Evolutionary conservation across 495 filamentous ascomycete species (phyloP), one percentile per base, ranked within the genome.

Genomic region (Penicillium bovifimosum): DNA sequence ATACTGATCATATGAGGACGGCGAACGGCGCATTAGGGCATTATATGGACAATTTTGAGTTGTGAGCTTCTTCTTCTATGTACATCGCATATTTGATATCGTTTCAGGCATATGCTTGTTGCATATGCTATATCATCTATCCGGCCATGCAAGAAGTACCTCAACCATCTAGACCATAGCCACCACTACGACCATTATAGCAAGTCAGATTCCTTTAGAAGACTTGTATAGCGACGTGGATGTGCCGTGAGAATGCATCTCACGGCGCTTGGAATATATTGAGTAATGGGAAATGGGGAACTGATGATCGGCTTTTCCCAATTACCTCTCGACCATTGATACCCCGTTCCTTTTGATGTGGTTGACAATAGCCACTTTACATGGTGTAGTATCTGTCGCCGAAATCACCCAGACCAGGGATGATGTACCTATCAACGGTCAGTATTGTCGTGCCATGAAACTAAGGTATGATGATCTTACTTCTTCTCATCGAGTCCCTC

Each of bases 361-460:
- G 17, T 17, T 7, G 31, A 18, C 16, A 33, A 29, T 17, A 34
- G 27, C 18, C 11, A 6, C 17, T 29, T 63, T 72, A 98, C 65
- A 96, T 81, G 31, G 93, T 96, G 65, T 97, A 98, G 66, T 91
- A 98, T 60, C 93, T 79, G 64, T 98, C 93, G 34, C 93, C 93
- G 68, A 98, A 98, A 67, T 98, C 93, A 41, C 93, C 93, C 13
- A 98, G 79, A 5, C 93, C 93, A 20, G 93, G 93, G 40, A 95
- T 83, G 62, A 98, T 98, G 65, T 97, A 98, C 59, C 93, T 98
- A 63, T 49, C 31, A 57, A 24, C 34, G 17, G 47, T 67, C 10
- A 70, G 52, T 51, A 53, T 47, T 26, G 54, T 42, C 40, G 18
- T 24, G 2, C 16, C 28, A 47, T 20, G 42, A 24, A 14, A 27